Percentiles rank a stretch among this genome's conserved stretches.
Evolutionary conservation across 495 filamentous ascomycete genomes (phyloP).

Genomic region (Penicillium argentinense): DNA sequence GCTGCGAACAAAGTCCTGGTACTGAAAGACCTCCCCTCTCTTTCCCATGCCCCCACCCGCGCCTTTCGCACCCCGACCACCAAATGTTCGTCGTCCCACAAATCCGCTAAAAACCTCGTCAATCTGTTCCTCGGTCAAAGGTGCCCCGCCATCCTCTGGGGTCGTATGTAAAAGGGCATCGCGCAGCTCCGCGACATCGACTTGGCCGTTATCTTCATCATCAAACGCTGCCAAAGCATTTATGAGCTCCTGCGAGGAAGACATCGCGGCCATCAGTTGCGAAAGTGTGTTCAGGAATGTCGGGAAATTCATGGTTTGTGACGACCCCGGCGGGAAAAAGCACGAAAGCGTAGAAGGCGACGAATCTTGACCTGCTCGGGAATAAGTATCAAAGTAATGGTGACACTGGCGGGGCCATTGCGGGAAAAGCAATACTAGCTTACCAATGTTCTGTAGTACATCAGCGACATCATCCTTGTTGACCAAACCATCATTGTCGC

Average conservation of each 20-base stretch:
- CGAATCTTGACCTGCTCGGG: conserved; percentile 50
- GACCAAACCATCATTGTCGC: conserved; percentile 74
- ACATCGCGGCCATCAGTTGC: conserved; percentile 66
- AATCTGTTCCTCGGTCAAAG: conserved; percentile 72
- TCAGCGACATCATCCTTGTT: conserved; percentile 75
- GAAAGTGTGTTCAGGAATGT: conserved; percentile 79
- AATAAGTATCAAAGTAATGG: too few relatives aligned
- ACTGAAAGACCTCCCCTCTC: conserved; percentile 46
- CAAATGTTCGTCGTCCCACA: conserved; percentile 75
- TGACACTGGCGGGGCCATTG: conserved; percentile 3
- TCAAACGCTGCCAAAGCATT: conserved; percentile 94
- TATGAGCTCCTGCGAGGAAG: conserved; percentile 70
- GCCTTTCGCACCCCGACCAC: conserved; percentile 36
- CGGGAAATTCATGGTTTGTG: conserved; percentile 75
- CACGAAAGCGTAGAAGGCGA: conserved; percentile 60
- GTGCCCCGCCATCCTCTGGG: conserved; percentile 67
- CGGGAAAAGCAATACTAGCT: background rate
- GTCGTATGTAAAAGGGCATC: conserved; percentile 80
- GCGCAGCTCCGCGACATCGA: conserved; percentile 78
- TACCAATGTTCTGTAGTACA: conserved; percentile 77
- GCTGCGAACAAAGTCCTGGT: conserved; percentile 46
- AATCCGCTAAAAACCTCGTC: conserved; percentile 84
- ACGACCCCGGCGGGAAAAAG: conserved; percentile 71
- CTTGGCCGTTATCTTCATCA: conserved; percentile 89
- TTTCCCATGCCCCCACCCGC: conserved; percentile 32